These are phyloP conservation scores for Gnaphalium uliginosum DNA, from an alignment of 129 eudicot genomes.

Conservation along the genomic window DNA sequence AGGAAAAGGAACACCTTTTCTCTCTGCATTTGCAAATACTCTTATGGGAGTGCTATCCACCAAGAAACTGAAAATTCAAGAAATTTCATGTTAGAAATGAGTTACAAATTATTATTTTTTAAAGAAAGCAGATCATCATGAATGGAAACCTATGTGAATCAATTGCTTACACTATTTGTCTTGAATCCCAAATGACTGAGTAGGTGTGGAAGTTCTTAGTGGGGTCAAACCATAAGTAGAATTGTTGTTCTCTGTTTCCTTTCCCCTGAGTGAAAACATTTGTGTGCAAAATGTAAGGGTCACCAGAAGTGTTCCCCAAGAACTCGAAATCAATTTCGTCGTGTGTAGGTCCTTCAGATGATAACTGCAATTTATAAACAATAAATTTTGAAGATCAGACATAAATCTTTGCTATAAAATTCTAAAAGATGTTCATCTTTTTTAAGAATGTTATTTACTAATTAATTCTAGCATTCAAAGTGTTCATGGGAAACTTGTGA, in stretches of 20 bases:
- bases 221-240: conserved; percentile 86
- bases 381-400: not conserved
- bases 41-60: conserved; percentile 81
- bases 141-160: not conserved
- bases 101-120: not conserved
- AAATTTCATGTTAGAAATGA: not conserved
- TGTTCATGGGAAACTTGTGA: conserved; percentile 26
- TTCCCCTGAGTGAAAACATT: conserved; percentile 72
- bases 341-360: conserved; percentile 72
- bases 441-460: not conserved
- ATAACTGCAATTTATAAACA: conserved; percentile 49
- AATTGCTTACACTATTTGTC: conserved; percentile 64
- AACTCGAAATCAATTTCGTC: conserved; percentile 92
- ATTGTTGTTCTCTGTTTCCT: conserved; percentile 78
- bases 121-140: no score
- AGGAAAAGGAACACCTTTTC: conserved; percentile 69
- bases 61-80: conserved; percentile 54
- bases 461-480: conserved; percentile 1
- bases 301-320: conserved; percentile 61
- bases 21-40: conserved; percentile 57
- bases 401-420: not conserved
- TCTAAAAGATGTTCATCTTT: not conserved
- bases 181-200: conserved; percentile 70
- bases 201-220: conserved; percentile 83
- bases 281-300: conserved; percentile 80